These are phyloP conservation scores for Xylaria sp. DNA, from an alignment of 2,329 filamentous ascomycete genomes.

Conservation along the genomic window DNA sequence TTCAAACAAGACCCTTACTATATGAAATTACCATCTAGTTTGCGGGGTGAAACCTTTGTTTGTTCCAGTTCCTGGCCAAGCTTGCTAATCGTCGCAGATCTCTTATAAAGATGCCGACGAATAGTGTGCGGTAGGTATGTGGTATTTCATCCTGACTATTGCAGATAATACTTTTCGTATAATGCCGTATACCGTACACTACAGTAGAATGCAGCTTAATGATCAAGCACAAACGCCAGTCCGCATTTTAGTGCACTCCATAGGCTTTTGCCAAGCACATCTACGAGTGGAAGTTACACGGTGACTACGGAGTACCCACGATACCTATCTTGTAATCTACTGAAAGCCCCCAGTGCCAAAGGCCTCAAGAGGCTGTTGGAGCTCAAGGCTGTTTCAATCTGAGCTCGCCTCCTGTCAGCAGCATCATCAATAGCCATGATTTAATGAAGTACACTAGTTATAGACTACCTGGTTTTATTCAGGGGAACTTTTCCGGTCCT, in stretches of 20 bases:
- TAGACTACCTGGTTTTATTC: not conserved
- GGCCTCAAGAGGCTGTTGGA: conserved; percentile 8
- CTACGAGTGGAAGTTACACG: not conserved
- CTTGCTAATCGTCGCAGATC: not conserved
- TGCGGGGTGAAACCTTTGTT: not conserved
- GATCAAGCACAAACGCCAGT: not conserved
- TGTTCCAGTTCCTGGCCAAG: not conserved
- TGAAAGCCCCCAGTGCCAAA: not conserved
- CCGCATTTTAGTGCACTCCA: not conserved
- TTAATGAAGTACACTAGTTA: not conserved
- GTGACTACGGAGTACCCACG: not conserved
- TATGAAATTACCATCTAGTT: not conserved
- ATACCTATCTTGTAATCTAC: not conserved
- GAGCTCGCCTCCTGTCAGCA: conserved; percentile 3
- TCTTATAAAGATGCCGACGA: not conserved
- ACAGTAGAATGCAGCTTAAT: not conserved
- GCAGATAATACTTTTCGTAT: not conserved
- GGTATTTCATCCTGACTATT: not conserved
- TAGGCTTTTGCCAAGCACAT: not conserved
- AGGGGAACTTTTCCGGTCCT: conserved; percentile 17
- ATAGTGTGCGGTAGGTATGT: not conserved
- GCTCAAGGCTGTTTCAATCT: not conserved
- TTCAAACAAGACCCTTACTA: not conserved
- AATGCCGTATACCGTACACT: not conserved
- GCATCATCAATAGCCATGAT: not conserved